phyloP scores from a whole-genome alignment of 495 filamentous ascomycete genomes.

The Penicillium lagena region DNA sequence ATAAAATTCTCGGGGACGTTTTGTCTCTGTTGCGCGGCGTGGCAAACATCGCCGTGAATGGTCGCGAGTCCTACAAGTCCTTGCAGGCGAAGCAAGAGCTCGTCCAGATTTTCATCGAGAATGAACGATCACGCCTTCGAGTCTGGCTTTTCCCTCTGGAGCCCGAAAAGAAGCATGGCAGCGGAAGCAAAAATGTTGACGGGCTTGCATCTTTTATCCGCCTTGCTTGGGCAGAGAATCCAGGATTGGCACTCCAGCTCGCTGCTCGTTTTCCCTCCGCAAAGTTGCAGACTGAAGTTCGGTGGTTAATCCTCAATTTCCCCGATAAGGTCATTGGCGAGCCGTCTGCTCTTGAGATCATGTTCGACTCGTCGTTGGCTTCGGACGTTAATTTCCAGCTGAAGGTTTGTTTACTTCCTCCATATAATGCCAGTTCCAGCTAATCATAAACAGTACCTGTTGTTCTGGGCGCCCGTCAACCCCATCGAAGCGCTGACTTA shows the following conservation, averaged over 20 bases:
- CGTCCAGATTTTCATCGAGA: conserved; percentile 69
- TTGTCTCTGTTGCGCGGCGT: conserved; percentile 52
- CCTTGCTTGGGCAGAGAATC: conserved; percentile 79
- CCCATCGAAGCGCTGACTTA: conserved; percentile 88
- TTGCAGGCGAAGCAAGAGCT: conserved; percentile 76
- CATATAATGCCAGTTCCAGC: conserved; percentile 2
- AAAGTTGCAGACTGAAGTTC: conserved; percentile 65
- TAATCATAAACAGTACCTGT: conserved; percentile 61
- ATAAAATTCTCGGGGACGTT: conserved; percentile 74
- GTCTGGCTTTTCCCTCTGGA: conserved; percentile 88
- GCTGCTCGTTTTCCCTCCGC: conserved; percentile 68
- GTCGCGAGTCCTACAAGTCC: conserved; percentile 51
- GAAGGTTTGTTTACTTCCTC: conserved; percentile 48
- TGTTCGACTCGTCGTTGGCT: conserved; percentile 71
- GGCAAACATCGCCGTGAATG: conserved; percentile 47
- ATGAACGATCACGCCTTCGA: conserved; percentile 73
- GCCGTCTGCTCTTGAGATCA: conserved; percentile 71
- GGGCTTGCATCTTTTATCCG: conserved; percentile 50
- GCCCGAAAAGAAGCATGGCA: conserved; percentile 54
- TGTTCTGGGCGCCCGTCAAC: conserved; percentile 93
- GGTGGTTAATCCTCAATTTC: conserved; percentile 70
- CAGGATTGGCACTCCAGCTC: conserved; percentile 79
- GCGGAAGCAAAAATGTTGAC: conserved; percentile 26
- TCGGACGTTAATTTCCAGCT: conserved; percentile 76
- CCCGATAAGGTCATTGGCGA: conserved; percentile 74